Conservation (phyloP, 2,329 filamentous ascomycete species). For the Alternaria metachromatica region DNA sequence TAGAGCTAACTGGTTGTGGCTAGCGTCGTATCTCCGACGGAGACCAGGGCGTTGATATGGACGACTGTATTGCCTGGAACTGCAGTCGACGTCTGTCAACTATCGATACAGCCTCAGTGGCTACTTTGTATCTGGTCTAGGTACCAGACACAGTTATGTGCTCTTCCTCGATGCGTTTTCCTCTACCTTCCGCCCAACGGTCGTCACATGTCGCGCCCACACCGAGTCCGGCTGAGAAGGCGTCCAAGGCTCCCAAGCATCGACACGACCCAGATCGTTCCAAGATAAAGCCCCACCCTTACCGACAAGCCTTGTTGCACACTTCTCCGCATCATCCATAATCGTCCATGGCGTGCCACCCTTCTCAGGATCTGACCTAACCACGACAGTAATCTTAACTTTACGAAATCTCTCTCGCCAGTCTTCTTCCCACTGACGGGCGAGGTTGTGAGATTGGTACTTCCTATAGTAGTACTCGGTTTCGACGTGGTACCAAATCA, state of each 20-base stretch:
- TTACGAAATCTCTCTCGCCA: neutral
- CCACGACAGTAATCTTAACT: neutral
- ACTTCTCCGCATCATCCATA: neutral
- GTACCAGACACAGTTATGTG: too few species aligned
- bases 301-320: neutral
- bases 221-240: too few species aligned
- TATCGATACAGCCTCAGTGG: too few species aligned
- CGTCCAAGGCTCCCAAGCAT: too few species aligned
- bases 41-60: neutral
- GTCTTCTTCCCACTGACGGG: neutral
- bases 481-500: neutral
- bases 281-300: neutral
- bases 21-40: neutral
- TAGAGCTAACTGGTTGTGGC: neutral
- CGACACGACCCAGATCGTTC: neutral
- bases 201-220: too few species aligned
- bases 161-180: too few species aligned
- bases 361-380: neutral
- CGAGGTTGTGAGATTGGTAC: too few species aligned
- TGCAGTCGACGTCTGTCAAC: rapidly evolving
- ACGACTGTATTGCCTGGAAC: neutral
- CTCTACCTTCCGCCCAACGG: too few species aligned
- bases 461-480: too few species aligned
- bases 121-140: too few species aligned
- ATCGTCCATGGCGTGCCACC: neutral